Base-by-base conservation (phyloP, 345 rosid genomes). In the Cardamine occulta region DNA sequence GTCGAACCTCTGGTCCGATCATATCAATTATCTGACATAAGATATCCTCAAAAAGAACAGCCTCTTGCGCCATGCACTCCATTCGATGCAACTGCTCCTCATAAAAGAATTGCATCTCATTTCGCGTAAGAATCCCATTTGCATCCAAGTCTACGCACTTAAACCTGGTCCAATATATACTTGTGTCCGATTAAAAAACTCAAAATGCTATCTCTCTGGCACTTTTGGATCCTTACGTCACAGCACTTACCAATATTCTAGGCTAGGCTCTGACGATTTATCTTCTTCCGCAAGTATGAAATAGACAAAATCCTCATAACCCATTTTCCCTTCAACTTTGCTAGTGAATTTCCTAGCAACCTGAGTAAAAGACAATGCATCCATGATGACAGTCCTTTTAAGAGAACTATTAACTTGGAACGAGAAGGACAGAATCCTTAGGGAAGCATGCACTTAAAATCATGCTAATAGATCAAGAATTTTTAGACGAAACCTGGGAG, bases 41-140 rank as follows among this genome's bases (percentile, higher is more conserved):
- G 58, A 93, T 91, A 77, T 93, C 98, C 82, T 93, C 98, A 82
- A 91, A 91, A 56, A 93, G 88, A 53, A 93, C 98, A 75, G 97
- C 96, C 80, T 93, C 98, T 76, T 93, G 98, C 8, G 94, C 97
- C 98, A 93, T 88, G 88, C 98, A 93, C 66, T 93, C 98, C 98
- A 93, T 93, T 74, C 98, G 90, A 83, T 91, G 98, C 81, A 93
- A 85, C 79, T 93, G 97, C 84, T 93, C 98, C 75, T 93, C 98
- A 49, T 91, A 93, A 81, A 85, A 91, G 84, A 88, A 91, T 67
- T 91, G 97, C 90, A 91, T 86, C 65, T 91, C 97, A 60, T 89
- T 91, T 39, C 96, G 85, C 12, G 98, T 91, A 60, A 93, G 44
- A 74, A 91, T 77, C 78, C 94, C 96, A 82, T 93, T 93, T 47